Percentiles rank a stretch among this genome's conserved stretches.
Evolutionary conservation across 164 flowering plant species (phyloP).

Genomic region (Euptelea pleiosperma): DNA sequence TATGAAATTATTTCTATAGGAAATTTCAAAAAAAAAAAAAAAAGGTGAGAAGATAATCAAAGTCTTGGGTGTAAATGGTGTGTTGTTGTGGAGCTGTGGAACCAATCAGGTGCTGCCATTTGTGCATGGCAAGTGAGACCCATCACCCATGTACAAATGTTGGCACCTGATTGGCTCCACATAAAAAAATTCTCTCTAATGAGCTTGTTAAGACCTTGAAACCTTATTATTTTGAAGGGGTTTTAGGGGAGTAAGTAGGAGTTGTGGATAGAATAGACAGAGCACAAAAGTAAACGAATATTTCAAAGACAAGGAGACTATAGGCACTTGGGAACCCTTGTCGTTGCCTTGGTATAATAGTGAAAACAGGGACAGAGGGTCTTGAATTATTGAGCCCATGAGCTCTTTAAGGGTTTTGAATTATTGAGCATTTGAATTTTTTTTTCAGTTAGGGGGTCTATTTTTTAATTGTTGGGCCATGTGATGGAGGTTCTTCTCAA

Average conservation of each 20-base stretch:
- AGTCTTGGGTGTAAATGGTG: no score
- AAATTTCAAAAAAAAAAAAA: no score
- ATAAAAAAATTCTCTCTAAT: no score
- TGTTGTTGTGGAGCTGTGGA: no score
- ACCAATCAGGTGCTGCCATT: no score
- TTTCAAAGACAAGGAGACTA: constrained; percentile 17
- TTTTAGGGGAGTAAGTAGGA: background rate
- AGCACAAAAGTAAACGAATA: constrained; percentile 2
- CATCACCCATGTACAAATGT: no score
- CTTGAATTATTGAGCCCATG: constrained; percentile 31
- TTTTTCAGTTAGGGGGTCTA: constrained; percentile 10
- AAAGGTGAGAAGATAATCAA: no score
- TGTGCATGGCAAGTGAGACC: no score
- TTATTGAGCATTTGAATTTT: constrained; percentile 20
- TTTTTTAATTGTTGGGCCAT: constrained; percentile 34
- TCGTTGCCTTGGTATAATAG: constrained; percentile 18
- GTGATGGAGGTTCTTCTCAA: constrained; percentile 27
- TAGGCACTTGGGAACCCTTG: constrained; percentile 20
- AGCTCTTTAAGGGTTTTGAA: constrained; percentile 14
- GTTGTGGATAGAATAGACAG: constrained; percentile 2
- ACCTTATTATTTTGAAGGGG: background rate
- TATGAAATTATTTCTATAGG: no score
- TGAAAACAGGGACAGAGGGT: constrained; percentile 16
- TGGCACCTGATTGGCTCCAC: no score
- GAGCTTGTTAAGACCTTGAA: no score